Evolutionary conservation across 2,329 filamentous ascomycete species (phyloP).

Genomic region (Colletotrichum liriopes): DNA sequence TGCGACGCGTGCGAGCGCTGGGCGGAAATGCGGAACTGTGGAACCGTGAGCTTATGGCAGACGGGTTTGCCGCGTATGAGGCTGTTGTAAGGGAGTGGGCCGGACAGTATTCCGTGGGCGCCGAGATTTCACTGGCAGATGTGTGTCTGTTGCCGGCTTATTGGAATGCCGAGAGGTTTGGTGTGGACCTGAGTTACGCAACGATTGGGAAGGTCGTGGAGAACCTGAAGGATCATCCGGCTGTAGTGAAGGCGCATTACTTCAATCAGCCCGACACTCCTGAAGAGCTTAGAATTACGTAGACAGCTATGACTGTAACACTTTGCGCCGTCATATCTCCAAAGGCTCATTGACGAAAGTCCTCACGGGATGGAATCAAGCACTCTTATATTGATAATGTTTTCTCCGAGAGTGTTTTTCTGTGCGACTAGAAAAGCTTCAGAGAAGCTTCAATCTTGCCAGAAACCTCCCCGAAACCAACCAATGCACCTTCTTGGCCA

Average conservation of each 20-base stretch:
- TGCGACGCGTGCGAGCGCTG: constrained; percentile 63
- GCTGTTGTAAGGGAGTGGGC: constrained; percentile 54
- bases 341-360: fast-evolving
- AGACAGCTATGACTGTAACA: constrained; percentile 9
- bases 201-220: constrained; percentile 62
- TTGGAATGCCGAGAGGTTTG: constrained; percentile 70
- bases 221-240: constrained; percentile 63
- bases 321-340: neutral
- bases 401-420: neutral
- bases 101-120: constrained; percentile 69
- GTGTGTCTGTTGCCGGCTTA: constrained; percentile 71
- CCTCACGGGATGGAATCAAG: neutral
- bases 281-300: constrained; percentile 22
- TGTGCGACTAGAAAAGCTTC: constrained; percentile 48
- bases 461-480: constrained; percentile 83
- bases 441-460: constrained; percentile 68
- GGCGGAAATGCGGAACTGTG: constrained; percentile 63
- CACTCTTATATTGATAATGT: neutral
- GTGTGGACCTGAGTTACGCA: constrained; percentile 68
- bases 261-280: constrained; percentile 66
- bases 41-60: constrained; percentile 66
- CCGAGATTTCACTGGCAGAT: constrained; percentile 71
- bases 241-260: constrained; percentile 68
- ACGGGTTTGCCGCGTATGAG: constrained; percentile 73
- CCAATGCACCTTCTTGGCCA: constrained; percentile 75